Percentiles rank a stretch among this genome's conserved stretches.
These are phyloP conservation scores for Candida qinlingensis DNA, from an alignment of 805 yeast species.

Conservation along the genomic window DNA sequence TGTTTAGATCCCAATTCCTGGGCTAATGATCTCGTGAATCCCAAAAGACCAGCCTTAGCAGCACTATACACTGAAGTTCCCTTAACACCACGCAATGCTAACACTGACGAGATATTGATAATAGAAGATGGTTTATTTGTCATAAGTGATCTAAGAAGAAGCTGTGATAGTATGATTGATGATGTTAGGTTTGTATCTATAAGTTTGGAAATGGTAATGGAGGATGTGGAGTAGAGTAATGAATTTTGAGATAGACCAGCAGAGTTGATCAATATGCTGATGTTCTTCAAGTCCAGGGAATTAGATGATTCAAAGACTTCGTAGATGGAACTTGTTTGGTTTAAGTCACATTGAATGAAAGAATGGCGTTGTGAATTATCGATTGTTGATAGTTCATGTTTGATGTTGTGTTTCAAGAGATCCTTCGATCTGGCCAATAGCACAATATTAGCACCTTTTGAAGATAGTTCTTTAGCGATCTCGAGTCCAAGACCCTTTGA, in stretches of 20 bases:
- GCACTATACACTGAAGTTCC: constrained; percentile 70
- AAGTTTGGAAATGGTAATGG: constrained; percentile 38
- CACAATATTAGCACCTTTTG: constrained; percentile 45
- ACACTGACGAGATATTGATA: constrained; percentile 61
- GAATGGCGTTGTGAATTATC: constrained; percentile 16
- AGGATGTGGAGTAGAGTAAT: constrained; percentile 40
- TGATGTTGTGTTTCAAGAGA: constrained; percentile 27
- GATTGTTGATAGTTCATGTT: constrained; percentile 7
- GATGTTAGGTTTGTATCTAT: constrained; percentile 53
- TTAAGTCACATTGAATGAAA: constrained; percentile 14
- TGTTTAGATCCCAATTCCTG: constrained; percentile 47
- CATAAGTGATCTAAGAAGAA: constrained; percentile 48
- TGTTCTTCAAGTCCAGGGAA: constrained; percentile 9
- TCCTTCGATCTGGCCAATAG: constrained; percentile 44
- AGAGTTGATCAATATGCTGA: constrained; percentile 29
- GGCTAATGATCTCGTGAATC: constrained; percentile 56
- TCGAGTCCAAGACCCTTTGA: constrained; percentile 62
- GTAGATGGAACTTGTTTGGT: constrained; percentile 8
- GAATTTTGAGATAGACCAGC: constrained; percentile 61
- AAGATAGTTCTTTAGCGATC: constrained; percentile 46
- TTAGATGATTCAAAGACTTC: constrained; percentile 7
- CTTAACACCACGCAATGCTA: constrained; percentile 41
- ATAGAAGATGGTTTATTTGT: constrained; percentile 34
- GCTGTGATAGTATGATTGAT: constrained; percentile 54
- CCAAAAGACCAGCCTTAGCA: constrained; percentile 63